Conservation (phyloP, 164 flowering plant species). For the Vitis riparia region DNA sequence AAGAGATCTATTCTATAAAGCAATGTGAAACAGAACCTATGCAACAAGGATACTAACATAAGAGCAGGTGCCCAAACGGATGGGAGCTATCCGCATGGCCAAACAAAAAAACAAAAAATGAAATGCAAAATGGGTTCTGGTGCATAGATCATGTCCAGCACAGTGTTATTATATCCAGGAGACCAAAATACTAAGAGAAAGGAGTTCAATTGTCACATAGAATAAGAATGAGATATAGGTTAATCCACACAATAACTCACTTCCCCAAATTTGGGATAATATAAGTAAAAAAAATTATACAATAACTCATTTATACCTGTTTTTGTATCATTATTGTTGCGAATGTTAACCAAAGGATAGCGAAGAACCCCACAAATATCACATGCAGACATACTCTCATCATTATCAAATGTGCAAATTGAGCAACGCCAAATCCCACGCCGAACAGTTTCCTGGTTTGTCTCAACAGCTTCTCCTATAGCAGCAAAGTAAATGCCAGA, state of each 20-base stretch:
- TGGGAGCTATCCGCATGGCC: not conserved
- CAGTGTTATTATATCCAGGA: no score
- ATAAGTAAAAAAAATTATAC: not conserved
- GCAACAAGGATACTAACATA: slow-evolving; percentile 13
- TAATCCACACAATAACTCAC: not conserved
- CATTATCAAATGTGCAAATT: slow-evolving; percentile 92
- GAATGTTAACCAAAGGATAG: slow-evolving; percentile 35
- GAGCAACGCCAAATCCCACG: slow-evolving; percentile 75
- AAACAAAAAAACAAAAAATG: not conserved
- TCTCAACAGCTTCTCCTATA: slow-evolving; percentile 32
- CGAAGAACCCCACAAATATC: slow-evolving; percentile 94
- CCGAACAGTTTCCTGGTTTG: slow-evolving; percentile 22
- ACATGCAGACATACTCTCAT: slow-evolving; percentile 59
- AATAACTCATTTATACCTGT: slow-evolving; percentile 40
- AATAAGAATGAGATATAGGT: not conserved
- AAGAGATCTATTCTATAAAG: slow-evolving; percentile 70
- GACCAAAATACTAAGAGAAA: not conserved
- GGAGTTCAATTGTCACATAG: not conserved
- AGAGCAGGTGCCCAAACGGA: not conserved
- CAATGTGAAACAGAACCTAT: slow-evolving; percentile 18
- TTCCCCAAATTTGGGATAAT: not conserved
- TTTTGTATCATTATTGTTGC: slow-evolving; percentile 25
- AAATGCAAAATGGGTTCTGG: not conserved
- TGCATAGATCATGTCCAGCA: no score
- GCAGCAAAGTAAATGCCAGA: slow-evolving; percentile 5